Conservation (phyloP, 1,139 yeast species). For the Candida gigantensis region DNA sequence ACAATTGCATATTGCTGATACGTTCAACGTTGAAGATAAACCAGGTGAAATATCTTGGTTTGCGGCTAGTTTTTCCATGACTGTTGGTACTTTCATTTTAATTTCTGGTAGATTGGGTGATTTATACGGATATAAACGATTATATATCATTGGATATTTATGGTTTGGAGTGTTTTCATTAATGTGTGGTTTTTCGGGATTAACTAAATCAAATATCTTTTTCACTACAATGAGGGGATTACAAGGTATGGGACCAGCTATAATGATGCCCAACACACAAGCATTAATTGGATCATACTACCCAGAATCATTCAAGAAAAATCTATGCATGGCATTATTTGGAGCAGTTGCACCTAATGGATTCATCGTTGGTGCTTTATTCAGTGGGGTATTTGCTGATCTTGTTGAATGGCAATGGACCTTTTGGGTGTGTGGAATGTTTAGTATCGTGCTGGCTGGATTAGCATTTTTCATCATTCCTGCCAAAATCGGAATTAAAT, state of each 20-base stretch:
- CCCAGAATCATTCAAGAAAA: slow-evolving; percentile 43
- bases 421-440: slow-evolving; percentile 49
- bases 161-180: slow-evolving; percentile 53
- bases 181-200: slow-evolving; percentile 51
- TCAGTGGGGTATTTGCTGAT: slow-evolving; percentile 45
- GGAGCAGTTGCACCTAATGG: slow-evolving; percentile 66
- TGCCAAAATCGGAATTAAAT: slow-evolving; percentile 25
- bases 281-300: slow-evolving; percentile 56
- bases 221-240: slow-evolving; percentile 55
- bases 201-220: slow-evolving; percentile 40
- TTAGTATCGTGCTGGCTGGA: slow-evolving; percentile 28
- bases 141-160: slow-evolving; percentile 48
- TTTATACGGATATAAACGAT: slow-evolving; percentile 54
- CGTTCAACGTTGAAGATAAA: slow-evolving; percentile 33
- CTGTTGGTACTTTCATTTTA: slow-evolving; percentile 64
- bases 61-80: slow-evolving; percentile 56
- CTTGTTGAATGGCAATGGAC: slow-evolving; percentile 59
- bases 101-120: slow-evolving; percentile 68
- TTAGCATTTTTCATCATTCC: slow-evolving; percentile 47
- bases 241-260: slow-evolving; percentile 63
- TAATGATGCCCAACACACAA: slow-evolving; percentile 56
- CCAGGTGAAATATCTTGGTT: slow-evolving; percentile 59
- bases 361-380: slow-evolving; percentile 50
- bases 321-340: slow-evolving; percentile 47
- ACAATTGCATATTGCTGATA: slow-evolving; percentile 32